Evolutionary conservation across 192 early-diverging fungal species (phyloP), one percentile per base, ranked within the genome.

Genomic region (Dimargaris xerosporica): DNA sequence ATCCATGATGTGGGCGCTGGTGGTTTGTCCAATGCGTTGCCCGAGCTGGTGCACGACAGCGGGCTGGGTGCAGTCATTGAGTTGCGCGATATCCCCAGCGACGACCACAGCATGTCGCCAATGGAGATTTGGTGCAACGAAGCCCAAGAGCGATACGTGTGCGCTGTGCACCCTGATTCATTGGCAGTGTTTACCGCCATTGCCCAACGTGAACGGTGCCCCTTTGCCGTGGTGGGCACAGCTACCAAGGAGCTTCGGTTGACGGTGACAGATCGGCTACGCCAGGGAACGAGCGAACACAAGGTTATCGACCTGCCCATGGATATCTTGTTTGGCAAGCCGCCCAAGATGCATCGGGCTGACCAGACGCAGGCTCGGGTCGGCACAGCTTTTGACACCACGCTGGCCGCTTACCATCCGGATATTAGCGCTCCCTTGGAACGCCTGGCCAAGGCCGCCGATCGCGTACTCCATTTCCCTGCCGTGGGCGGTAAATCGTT

Each of bases 71-170:
- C 93, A 34, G 61, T 73, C 5, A 90, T 99, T 70, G 85, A 96
- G 76, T 71, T 99, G 34, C 89, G 95, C 42, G 82, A 88, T 43
- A 85, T 99, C 53, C 92, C 89, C 25, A 85, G 81, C 62, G 94
- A 90, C 66, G 97, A 99, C 64, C 78, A 83, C 13, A 72, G 85
- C 54, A 88, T 99, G 88, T 92, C 89, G 53, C 97, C 97, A n/a
- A 97, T 99, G 97, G 97, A 98, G 71, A 95, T 99, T 51, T 99
- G 97, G 97, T 99, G 97, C 77, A 99, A 99, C 50, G 97, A 99
- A 75, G 84, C 90, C 46, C 97, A 99, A 74, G 97, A 99, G 71
- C 86, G 97, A 55, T 99, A 98, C 66, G 97, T 99, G n/a, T 72
- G 96, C 61, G 95, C 95, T 1, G 85, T 99, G 4, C 61, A 70